phyloP scores from a whole-genome alignment of 306 rosid species.

The Adenanthera pavonina region DNA sequence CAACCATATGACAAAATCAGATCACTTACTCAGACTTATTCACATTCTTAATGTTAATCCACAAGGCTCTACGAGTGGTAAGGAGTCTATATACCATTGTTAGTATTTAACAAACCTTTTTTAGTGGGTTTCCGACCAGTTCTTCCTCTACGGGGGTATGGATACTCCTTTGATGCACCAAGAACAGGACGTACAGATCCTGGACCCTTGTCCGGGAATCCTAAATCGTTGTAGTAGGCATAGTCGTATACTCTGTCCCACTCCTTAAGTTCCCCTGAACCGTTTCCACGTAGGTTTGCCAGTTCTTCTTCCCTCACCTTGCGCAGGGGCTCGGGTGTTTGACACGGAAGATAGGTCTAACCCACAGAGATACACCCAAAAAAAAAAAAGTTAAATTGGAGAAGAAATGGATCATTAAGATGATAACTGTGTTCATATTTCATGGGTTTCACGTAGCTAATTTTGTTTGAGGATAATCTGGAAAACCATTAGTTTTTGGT shows the following conservation, averaged over 20 bases:
- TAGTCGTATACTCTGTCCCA: conserved; percentile 99
- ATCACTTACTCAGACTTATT: background rate
- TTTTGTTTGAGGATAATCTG: background rate
- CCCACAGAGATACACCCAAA: conserved; percentile 28
- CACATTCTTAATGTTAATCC: too few species aligned
- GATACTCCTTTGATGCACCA: conserved; percentile 71
- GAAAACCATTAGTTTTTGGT: background rate
- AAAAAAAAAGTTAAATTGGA: background rate
- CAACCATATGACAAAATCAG: conserved; percentile 38
- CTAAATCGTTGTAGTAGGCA: conserved; percentile 85
- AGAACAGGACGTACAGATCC: conserved; percentile 67
- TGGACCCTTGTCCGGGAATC: conserved; percentile 66
- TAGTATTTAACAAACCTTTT: conserved; percentile 45
- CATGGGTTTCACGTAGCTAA: background rate
- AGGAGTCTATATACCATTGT: too few species aligned
- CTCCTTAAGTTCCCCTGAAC: conserved; percentile 67
- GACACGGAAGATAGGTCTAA: conserved; percentile 76
- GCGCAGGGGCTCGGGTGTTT: conserved; percentile 67
- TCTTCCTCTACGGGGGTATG: conserved; percentile 87
- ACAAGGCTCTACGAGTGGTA: too few species aligned
- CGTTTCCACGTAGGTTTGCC: conserved; percentile 64
- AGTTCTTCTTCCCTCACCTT: conserved; percentile 79
- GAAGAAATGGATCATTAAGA: background rate
- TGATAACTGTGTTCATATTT: background rate
- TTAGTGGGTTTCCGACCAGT: conserved; percentile 76